phyloP scores from a whole-genome alignment of 2,329 filamentous ascomycete species.

The Fusarium buxicola region DNA sequence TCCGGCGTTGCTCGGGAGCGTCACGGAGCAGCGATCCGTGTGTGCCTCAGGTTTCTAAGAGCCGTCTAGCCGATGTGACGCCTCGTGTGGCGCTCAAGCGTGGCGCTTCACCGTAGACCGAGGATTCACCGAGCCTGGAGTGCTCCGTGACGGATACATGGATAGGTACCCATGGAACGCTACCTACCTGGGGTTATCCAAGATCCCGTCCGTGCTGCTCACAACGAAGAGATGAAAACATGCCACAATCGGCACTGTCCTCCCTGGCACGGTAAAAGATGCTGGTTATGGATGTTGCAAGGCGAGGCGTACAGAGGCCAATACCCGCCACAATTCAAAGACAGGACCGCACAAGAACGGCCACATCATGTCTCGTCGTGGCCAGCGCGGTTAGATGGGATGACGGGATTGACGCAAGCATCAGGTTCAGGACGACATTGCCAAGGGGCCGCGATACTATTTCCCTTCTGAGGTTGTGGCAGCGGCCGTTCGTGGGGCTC shows the following conservation, averaged over 20 bases:
- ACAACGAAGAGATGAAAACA: constrained; percentile 14
- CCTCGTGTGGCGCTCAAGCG: constrained; percentile 33
- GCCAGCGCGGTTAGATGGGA: constrained; percentile 3
- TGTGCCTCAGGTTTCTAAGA: constrained; percentile 49
- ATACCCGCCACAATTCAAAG: constrained; percentile 2
- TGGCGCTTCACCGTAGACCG: constrained; percentile 24
- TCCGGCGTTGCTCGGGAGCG: constrained; percentile 51
- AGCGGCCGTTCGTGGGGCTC: constrained; percentile 25
- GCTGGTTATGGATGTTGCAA: constrained; percentile 15
- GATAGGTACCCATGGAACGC: background rate
- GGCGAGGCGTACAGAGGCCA: constrained; percentile 5
- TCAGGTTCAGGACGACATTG: constrained; percentile 28
- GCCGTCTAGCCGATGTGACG: constrained; percentile 9
- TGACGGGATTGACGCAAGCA: constrained; percentile 25
- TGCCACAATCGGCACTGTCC: constrained; percentile 22
- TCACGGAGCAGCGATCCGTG: constrained; percentile 45
- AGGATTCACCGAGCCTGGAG: constrained; percentile 3
- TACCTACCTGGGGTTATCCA: constrained; percentile 2
- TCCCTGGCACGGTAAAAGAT: background rate
- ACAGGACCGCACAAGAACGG: constrained; percentile 11
- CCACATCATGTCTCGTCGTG: constrained; percentile 7
- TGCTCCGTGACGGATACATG: constrained; percentile 7
- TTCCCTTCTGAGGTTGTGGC: constrained; percentile 34
- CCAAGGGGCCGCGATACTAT: constrained; percentile 7
- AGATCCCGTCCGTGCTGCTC: constrained; percentile 16